phyloP scores from a whole-genome alignment of 257 asterid species.

The Penstemon davidsonii region DNA sequence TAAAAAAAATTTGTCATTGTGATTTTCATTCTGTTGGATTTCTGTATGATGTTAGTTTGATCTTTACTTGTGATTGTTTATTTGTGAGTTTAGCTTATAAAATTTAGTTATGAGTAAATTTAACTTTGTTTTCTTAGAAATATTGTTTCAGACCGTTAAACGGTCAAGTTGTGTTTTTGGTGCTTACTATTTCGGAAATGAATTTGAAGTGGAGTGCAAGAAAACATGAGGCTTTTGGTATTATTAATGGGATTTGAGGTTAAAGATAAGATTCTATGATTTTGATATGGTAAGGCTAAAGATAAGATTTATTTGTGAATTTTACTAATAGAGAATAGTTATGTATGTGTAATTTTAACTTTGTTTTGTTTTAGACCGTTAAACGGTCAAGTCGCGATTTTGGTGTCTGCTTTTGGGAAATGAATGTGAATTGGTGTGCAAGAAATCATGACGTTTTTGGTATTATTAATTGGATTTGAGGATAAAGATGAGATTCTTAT shows the following conservation, averaged over 20 bases:
- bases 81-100: constrained; percentile 16
- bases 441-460: no score
- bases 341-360: no score
- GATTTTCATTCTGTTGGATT: background rate
- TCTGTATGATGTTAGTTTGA: background rate
- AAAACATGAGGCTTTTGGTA: constrained; percentile 9
- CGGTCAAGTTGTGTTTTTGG: background rate
- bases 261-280: constrained; percentile 19
- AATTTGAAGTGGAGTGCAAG: constrained; percentile 20
- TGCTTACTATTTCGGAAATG: background rate
- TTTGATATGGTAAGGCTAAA: no score
- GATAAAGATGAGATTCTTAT: constrained; percentile 24
- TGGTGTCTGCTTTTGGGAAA: no score
- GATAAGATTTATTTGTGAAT: no score
- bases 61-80: background rate
- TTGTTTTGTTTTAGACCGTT: no score
- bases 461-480: background rate
- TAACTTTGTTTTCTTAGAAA: background rate
- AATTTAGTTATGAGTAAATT: constrained; percentile 11
- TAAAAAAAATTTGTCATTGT: no score
- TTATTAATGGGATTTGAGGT: background rate
- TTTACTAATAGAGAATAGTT: no score
- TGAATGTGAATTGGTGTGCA: no score
- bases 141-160: background rate
- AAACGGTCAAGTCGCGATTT: no score